Base-by-base conservation (phyloP, 352 stramenopile species). In the Blastocystis sp. region DNA sequence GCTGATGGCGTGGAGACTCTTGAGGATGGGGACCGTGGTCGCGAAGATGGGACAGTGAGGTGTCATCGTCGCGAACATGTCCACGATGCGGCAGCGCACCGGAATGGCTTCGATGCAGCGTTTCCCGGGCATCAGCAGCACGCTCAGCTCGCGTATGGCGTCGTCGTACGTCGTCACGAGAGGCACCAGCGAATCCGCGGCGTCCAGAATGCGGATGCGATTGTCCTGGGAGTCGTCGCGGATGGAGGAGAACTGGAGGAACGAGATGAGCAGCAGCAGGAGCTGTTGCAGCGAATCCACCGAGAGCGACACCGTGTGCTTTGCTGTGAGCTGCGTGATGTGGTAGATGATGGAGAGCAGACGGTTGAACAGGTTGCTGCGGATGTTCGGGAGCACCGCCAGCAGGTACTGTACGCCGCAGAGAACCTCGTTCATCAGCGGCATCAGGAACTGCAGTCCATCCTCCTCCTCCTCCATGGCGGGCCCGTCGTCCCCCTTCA, bases 271-370 rank as follows among this genome's bases (percentile, higher is more conserved):
- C 16, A 81, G 69, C 18, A 46, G 21, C 14, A 64, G 42, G 4
- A 81, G 18, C 7, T 57, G 69, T n/a, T 27, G 4, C 1, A 81
- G 42, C 2, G 48, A 64, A 4, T 18, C n/a, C 7, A 14, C 48
- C 4, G 21, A 18, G 1, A 81, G 48, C 32, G 29, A 21, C 6
- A 81, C 9, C 21, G 27, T 27, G 14, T 57, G 14, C 0, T 42
- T 48, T 9, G 21, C 18, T 18, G 69, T 36, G 6, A 81, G 32
- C 53, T 81, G 46, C 2, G 24, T 44, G 29, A 81, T 16, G 21
- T 57, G 69, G 53, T 63, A 81, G 18, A 81, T 57, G 46, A 81
- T 81, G 18, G 46, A 64, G 16, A 81, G 29, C 27, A 81, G 53
- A 36, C 69, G 69, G 24, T 40, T 81, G 44, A 81, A 81, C 29